Percentiles rank a stretch among this genome's conserved stretches.
Conservation (phyloP, 2,329 filamentous ascomycete species). For the Talaromyces sp. region DNA sequence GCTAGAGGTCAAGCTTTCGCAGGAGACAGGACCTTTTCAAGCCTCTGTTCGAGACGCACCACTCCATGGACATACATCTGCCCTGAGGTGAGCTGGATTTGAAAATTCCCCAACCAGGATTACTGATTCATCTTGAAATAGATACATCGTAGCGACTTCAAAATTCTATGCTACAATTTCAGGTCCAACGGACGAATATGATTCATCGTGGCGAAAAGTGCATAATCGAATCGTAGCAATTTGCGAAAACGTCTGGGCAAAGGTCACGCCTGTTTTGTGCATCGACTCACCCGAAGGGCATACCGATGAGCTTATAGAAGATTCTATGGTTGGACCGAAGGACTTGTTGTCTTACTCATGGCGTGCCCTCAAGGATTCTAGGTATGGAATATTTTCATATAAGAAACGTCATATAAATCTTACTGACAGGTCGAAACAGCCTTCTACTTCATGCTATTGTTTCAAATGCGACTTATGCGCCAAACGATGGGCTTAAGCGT, state of each 20-base stretch:
- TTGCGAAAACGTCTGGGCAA: slow-evolving; percentile 71
- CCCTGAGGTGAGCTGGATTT: slow-evolving; percentile 56
- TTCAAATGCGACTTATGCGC: slow-evolving; percentile 53
- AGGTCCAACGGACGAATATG: slow-evolving; percentile 22
- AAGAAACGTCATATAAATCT: neutral
- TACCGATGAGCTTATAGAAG: slow-evolving; percentile 58
- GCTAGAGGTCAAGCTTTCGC: slow-evolving; percentile 63
- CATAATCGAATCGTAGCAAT: slow-evolving; percentile 56
- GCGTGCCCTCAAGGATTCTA: slow-evolving; percentile 90
- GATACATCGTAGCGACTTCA: slow-evolving; percentile 51
- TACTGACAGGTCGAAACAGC: slow-evolving; percentile 47
- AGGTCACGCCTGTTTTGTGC: slow-evolving; percentile 76
- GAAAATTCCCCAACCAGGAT: neutral
- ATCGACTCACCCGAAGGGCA: slow-evolving; percentile 94
- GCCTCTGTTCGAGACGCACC: slow-evolving; percentile 65
- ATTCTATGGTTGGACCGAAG: slow-evolving; percentile 74
- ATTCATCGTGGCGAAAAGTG: slow-evolving; percentile 32
- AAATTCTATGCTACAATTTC: slow-evolving; percentile 38
- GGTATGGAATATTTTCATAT: slow-evolving; percentile 49
- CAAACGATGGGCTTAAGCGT: slow-evolving; percentile 49
- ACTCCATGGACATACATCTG: slow-evolving; percentile 68
- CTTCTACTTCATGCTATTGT: slow-evolving; percentile 67
- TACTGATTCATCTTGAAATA: slow-evolving; percentile 27
- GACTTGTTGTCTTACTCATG: slow-evolving; percentile 93
- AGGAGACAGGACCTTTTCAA: slow-evolving; percentile 65